phyloP scores from a whole-genome alignment of 129 eudicot species.

The carrot (Daucus carota) region DNA sequence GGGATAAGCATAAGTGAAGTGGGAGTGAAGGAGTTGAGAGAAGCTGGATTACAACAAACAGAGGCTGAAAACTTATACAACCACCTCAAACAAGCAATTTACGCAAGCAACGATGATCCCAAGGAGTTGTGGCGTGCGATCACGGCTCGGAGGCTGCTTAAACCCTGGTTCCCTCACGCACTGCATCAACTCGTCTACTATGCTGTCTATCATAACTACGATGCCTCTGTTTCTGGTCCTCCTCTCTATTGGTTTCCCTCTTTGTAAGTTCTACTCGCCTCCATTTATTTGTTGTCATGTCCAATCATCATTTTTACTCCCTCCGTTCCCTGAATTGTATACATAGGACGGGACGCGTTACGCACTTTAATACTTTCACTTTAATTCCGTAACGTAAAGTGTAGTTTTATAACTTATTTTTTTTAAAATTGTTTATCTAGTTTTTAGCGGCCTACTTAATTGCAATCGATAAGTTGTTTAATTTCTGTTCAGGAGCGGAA shows the following conservation, averaged over 20 bases:
- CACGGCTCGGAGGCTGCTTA: constrained; percentile 42
- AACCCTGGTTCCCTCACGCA: constrained; percentile 64
- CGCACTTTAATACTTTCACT: too few species aligned
- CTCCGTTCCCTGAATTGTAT: too few species aligned
- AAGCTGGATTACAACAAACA: neutral
- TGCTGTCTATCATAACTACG: constrained; percentile 56
- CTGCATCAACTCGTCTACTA: constrained; percentile 68
- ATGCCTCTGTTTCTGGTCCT: constrained; percentile 55
- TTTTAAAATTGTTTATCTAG: too few species aligned
- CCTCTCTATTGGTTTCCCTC: constrained; percentile 75
- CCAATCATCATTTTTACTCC: too few species aligned
- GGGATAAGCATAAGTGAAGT: neutral
- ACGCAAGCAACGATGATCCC: constrained; percentile 6
- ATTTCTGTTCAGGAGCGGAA: too few species aligned
- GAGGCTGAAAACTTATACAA: neutral
- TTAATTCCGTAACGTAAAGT: too few species aligned
- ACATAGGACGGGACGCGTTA: too few species aligned
- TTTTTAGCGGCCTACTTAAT: too few species aligned
- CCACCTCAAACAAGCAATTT: constrained; percentile 27
- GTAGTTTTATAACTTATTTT: too few species aligned
- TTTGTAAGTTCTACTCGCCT: neutral
- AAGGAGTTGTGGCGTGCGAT: constrained; percentile 61
- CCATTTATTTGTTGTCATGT: too few species aligned
- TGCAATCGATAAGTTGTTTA: too few species aligned
- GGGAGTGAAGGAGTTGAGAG: neutral